These are phyloP conservation scores for Patellifolia procumbens DNA, from an alignment of 179 eudicot species.

Conservation along the genomic window DNA sequence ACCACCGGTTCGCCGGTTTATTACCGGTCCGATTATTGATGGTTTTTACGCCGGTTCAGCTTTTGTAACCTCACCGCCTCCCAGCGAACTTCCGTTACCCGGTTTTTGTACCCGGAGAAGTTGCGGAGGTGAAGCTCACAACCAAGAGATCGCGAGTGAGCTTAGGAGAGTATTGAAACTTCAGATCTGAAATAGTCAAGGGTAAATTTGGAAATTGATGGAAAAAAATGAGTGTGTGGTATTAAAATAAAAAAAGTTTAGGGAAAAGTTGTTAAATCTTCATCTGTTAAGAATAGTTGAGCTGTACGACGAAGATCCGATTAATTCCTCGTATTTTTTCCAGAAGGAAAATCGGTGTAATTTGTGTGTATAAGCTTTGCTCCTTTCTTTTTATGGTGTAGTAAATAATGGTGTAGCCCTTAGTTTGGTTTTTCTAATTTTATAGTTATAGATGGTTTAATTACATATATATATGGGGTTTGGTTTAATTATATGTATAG, in stretches of 20 bases:
- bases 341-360: conserved; percentile 29
- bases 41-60: conserved; percentile 43
- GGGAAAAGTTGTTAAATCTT: not conserved
- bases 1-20: not conserved
- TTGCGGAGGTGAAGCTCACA: conserved; percentile 19
- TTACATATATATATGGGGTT: not conserved
- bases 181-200: not conserved
- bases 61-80: conserved; percentile 35
- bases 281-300: conserved; percentile 8
- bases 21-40: not conserved
- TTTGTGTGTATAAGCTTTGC: conserved; percentile 22
- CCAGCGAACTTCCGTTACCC: conserved; percentile 37
- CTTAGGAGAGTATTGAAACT: conserved; percentile 28
- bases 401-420: not conserved
- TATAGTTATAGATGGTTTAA: not conserved
- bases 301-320: conserved; percentile 21
- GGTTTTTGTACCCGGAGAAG: conserved; percentile 30
- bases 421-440: not conserved
- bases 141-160: conserved; percentile 27
- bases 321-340: conserved; percentile 42
- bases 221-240: not conserved
- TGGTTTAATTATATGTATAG: conserved; percentile 17
- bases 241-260: too few relatives aligned
- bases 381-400: conserved; percentile 16
- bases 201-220: not conserved